Evolutionary conservation across 805 yeast genomes (phyloP), one percentile per base, ranked within the genome.

Genomic region (Ogataea thermomethanolica): DNA sequence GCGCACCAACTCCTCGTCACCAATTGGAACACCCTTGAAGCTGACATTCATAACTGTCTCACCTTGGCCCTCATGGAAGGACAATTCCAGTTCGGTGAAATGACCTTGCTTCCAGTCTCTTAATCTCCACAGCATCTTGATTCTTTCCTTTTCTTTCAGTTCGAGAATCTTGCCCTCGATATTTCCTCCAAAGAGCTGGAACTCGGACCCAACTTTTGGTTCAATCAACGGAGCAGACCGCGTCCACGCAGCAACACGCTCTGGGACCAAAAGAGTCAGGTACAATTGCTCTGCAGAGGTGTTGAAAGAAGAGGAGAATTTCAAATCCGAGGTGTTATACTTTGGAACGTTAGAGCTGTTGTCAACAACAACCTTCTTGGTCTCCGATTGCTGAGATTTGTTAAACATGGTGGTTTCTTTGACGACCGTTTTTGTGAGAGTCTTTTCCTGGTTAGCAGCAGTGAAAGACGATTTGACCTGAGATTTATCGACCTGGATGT

Each of bases 11-110:
- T 95, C 93, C 58, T 93, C 98, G 60, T 93, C 95, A 10, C 98
- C 99, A 28, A 91, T 72, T 12, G 99, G 99, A 35, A 93, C 83
- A 11, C 97, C 97, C 12, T 78, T 70, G 78, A 91, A 88, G 31
- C 73, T 69, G 13, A 89, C 88, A 44, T 79, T 78, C 67, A 90
- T 70, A 43, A 74, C 79, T 3, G 99, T 93, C 54, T 89, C 97
- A 31, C 84, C 76, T n/a, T 77, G 74, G 22, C 91, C 93, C 58
- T 87, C 87, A 42, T 77, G 77, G 50, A 93, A 76, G 27, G 66
- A 70, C 50, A 91, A 74, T 15, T 70, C 71, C 52, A 93, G 67
- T 4, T 69, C 70, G 1, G 97, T 93, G 58, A 56, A 82, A 61
- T 87, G 93, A 26, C 84, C 95, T n/a, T 65, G 64, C 58, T 83